These are phyloP conservation scores for Aspergillus ostianus DNA, from an alignment of 495 filamentous ascomycete genomes.

Conservation along the genomic window DNA sequence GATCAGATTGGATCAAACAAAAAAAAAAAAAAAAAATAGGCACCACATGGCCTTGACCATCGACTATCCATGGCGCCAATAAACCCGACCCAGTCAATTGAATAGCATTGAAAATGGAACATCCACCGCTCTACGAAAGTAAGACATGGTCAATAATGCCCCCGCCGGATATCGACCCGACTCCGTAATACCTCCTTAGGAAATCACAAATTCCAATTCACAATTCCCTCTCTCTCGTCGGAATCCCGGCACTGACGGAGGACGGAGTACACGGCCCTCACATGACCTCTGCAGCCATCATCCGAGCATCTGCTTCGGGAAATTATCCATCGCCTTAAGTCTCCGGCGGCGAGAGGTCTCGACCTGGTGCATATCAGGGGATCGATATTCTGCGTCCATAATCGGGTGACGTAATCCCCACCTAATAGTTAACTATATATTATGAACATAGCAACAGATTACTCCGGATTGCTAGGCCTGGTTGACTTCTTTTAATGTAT, in stretches of 20 bases:
- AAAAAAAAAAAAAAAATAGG: neutral
- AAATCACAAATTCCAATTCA: too few species aligned
- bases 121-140: neutral
- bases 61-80: neutral
- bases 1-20: too few species aligned
- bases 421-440: neutral
- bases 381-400: neutral
- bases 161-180: too few species aligned
- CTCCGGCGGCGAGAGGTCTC: neutral
- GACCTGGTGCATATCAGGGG: too few species aligned
- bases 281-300: too few species aligned
- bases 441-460: too few species aligned
- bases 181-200: neutral
- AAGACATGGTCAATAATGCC: neutral
- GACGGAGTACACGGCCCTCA: too few species aligned
- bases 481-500: too few species aligned
- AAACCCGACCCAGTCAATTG: neutral
- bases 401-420: neutral
- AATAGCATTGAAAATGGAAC: neutral
- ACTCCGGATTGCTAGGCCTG: too few species aligned
- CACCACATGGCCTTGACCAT: neutral
- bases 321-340: neutral
- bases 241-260: neutral
- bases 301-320: neutral
- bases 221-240: too few species aligned